phyloP scores from a whole-genome alignment of 257 asterid species.

The Salvia hispanica region DNA sequence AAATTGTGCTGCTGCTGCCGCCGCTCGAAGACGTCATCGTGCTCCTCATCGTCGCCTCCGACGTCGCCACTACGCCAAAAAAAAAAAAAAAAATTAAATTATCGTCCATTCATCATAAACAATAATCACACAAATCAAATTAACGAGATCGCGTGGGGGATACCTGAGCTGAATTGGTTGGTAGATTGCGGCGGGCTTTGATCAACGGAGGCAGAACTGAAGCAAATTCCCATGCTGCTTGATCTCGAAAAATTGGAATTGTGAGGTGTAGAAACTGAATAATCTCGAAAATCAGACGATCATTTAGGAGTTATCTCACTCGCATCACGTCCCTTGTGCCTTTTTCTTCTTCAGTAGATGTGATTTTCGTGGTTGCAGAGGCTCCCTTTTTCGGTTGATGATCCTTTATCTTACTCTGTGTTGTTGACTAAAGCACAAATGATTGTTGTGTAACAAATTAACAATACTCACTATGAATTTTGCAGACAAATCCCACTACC shows the following conservation, averaged over 20 bases:
- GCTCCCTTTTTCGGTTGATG: not conserved
- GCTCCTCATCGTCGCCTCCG: constrained; percentile 33
- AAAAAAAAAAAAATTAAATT: not conserved
- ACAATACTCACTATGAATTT: too few species aligned
- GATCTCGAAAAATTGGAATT: not conserved
- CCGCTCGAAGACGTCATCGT: constrained; percentile 37
- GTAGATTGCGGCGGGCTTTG: constrained; percentile 41
- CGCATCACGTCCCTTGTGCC: not conserved
- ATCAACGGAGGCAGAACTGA: constrained; percentile 40
- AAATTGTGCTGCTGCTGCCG: constrained; percentile 29
- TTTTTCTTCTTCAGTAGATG: not conserved
- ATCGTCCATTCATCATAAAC: not conserved
- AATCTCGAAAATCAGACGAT: not conserved
- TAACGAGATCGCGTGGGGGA: not conserved
- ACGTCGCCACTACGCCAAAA: constrained; percentile 22
- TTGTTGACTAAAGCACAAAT: not conserved
- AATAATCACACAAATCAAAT: too few species aligned
- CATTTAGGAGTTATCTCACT: not conserved
- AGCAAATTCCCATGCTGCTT: constrained; percentile 45
- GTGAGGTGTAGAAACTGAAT: not conserved
- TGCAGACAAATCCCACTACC: not conserved
- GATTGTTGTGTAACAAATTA: not conserved
- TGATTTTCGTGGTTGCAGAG: not conserved
- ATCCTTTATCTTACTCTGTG: not conserved
- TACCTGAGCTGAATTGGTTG: constrained; percentile 43